Conservation (phyloP, 371 early-diverging fungal species). For the Mortierella sp. region DNA sequence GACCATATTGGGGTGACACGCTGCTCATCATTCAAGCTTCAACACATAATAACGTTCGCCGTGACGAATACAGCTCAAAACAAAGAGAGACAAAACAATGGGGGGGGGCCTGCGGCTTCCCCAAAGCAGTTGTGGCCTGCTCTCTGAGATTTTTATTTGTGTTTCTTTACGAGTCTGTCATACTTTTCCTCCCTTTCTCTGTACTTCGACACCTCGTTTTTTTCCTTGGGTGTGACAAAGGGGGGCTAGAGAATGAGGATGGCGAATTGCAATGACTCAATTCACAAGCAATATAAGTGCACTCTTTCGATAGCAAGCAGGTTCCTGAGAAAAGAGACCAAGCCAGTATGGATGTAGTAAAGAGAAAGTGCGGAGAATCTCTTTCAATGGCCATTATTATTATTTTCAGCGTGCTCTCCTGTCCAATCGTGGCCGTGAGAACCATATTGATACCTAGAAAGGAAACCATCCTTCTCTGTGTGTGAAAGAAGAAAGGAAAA, state of each 20-base stretch:
- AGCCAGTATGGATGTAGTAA: no score
- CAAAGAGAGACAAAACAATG: neutral
- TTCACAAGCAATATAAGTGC: neutral
- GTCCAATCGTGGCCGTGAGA: slow-evolving; percentile 32
- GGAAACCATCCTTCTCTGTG: slow-evolving; percentile 17
- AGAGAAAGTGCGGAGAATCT: neutral
- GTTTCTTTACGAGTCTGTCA: neutral
- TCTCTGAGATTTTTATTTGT: no score
- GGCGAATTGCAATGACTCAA: neutral
- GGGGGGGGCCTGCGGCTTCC: neutral
- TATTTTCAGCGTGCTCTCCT: neutral
- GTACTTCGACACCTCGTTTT: neutral
- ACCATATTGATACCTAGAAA: slow-evolving; percentile 28
- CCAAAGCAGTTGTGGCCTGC: neutral
- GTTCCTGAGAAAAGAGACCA: no score
- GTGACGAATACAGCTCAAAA: neutral
- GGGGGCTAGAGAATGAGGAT: neutral
- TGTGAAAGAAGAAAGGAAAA: neutral
- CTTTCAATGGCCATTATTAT: no score
- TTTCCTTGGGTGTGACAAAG: neutral
- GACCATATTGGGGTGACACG: neutral
- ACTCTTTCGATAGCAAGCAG: neutral
- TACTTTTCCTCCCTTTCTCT: neutral
- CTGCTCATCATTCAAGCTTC: neutral
- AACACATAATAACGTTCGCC: neutral